phyloP scores from a whole-genome alignment of 768 basidiomycete species.

The Daedaleopsis sinensis region DNA sequence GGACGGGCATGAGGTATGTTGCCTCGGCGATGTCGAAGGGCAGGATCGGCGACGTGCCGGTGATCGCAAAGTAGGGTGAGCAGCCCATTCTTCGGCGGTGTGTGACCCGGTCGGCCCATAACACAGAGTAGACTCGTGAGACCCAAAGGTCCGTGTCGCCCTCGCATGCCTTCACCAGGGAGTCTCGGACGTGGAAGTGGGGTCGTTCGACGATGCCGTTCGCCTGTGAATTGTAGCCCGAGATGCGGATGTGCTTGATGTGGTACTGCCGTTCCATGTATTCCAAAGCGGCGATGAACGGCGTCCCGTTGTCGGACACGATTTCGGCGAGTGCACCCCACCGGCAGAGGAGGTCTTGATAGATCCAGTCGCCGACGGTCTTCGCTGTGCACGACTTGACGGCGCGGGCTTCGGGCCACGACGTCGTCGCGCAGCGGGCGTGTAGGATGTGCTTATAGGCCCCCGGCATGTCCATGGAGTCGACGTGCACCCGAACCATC shows the following conservation, averaged over 20 bases:
- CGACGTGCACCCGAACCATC: conserved; percentile 41
- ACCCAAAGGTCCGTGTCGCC: conserved; percentile 39
- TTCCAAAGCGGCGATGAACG: conserved; percentile 29
- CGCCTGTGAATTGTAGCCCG: conserved; percentile 20
- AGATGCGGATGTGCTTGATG: conserved; percentile 38
- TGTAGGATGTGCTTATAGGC: conserved; percentile 42
- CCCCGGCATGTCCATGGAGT: conserved; percentile 45
- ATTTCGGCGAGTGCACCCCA: conserved; percentile 44
- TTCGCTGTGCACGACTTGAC: conserved; percentile 32
- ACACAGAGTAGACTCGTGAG: conserved; percentile 18
- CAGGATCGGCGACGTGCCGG: conserved; percentile 16
- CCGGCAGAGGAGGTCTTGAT: conserved; percentile 39
- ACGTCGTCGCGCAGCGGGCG: conserved; percentile 36
- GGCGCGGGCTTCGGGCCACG: conserved; percentile 35
- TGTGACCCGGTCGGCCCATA: conserved; percentile 41
- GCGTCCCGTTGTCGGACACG: conserved; percentile 45
- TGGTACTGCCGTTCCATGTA: conserved; percentile 31
- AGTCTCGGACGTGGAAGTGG: conserved; percentile 36
- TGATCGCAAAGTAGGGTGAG: conserved; percentile 26
- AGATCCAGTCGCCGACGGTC: conserved; percentile 35
- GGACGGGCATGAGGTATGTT: conserved; percentile 5
- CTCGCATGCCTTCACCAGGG: conserved; percentile 36
- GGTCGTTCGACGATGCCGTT: conserved; percentile 40
- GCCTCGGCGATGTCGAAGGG: conserved; percentile 20
- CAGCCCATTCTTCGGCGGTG: conserved; percentile 28